Conservation (phyloP, 2,329 filamentous ascomycete species). For the Stagonosporopsis chrysanthemi region DNA sequence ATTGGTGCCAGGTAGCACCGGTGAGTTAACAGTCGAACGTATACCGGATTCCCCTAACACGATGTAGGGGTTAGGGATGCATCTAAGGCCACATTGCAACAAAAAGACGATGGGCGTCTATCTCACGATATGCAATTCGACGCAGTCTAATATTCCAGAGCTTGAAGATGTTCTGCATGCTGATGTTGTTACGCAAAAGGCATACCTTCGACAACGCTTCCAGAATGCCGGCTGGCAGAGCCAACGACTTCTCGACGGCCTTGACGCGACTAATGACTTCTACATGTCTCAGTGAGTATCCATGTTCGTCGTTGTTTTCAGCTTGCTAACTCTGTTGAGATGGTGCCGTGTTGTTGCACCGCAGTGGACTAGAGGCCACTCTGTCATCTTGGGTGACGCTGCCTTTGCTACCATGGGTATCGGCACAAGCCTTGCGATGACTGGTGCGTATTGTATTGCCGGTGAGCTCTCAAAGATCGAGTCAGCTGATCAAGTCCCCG, state of each 20-base stretch:
- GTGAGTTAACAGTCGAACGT: not conserved
- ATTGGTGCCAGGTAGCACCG: slow-evolving; percentile 35
- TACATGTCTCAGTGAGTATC: slow-evolving; percentile 8
- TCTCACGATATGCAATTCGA: slow-evolving; percentile 32
- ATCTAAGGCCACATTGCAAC: slow-evolving; percentile 39
- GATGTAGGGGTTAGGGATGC: slow-evolving; percentile 27
- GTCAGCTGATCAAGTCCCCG: slow-evolving; percentile 25
- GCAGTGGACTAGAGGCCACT: slow-evolving; percentile 56
- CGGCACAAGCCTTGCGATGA: slow-evolving; percentile 46
- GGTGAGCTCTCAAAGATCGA: slow-evolving; percentile 44
- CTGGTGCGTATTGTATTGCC: slow-evolving; percentile 50
- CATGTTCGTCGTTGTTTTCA: not conserved
- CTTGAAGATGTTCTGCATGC: slow-evolving; percentile 33
- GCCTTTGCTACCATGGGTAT: slow-evolving; percentile 46
- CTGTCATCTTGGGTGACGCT: slow-evolving; percentile 64
- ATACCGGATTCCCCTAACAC: not conserved
- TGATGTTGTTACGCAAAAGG: slow-evolving; percentile 53
- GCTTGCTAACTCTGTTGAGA: slow-evolving; percentile 52
- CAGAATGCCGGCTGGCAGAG: slow-evolving; percentile 57
- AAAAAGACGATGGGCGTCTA: slow-evolving; percentile 37
- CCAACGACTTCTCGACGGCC: slow-evolving; percentile 52
- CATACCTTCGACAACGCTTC: slow-evolving; percentile 44
- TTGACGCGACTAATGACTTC: slow-evolving; percentile 45
- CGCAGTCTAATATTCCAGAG: slow-evolving; percentile 16
- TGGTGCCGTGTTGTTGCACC: slow-evolving; percentile 56